Evolutionary conservation across 2,329 filamentous ascomycete genomes (phyloP).

Genomic region (Chrysosporium queenslandicum): DNA sequence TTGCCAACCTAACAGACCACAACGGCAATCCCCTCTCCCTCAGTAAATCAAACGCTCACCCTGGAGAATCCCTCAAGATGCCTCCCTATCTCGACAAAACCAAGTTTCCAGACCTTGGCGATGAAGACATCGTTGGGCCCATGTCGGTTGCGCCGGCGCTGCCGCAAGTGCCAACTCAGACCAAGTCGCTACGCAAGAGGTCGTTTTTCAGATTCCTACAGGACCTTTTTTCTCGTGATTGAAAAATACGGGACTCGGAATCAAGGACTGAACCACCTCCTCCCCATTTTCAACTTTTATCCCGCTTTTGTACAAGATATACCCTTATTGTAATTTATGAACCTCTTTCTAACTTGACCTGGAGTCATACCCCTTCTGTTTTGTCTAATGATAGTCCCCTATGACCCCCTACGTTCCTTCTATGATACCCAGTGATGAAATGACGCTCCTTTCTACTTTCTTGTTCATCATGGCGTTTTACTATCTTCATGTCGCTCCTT

Average conservation of each 20-base stretch:
- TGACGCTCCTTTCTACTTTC: neutral
- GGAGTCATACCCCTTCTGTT: constrained; percentile 9
- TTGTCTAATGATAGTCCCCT: neutral
- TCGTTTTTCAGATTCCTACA: constrained; percentile 38
- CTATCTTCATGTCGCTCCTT: constrained; percentile 13
- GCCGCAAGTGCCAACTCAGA: constrained; percentile 34
- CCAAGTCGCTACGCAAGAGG: constrained; percentile 34
- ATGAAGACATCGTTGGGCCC: constrained; percentile 86
- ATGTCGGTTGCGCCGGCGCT: constrained; percentile 51
- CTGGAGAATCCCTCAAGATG: constrained; percentile 43
- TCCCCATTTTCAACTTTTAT: too few relatives aligned
- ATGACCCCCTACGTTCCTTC: constrained; percentile 15
- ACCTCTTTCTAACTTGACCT: neutral
- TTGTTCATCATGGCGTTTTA: constrained; percentile 6
- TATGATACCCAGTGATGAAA: constrained; percentile 5
- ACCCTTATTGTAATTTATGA: constrained; percentile 9
- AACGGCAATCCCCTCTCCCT: constrained; percentile 31
- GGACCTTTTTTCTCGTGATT: constrained; percentile 28
- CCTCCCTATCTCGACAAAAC: constrained; percentile 45
- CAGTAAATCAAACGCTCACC: constrained; percentile 31
- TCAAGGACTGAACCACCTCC: too few relatives aligned
- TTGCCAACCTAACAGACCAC: constrained; percentile 39
- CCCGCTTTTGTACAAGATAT: constrained; percentile 10
- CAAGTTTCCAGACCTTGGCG: constrained; percentile 80
- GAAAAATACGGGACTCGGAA: too few relatives aligned